Conservation (phyloP, 179 eudicot genomes). For the Camellia oleifera region DNA sequence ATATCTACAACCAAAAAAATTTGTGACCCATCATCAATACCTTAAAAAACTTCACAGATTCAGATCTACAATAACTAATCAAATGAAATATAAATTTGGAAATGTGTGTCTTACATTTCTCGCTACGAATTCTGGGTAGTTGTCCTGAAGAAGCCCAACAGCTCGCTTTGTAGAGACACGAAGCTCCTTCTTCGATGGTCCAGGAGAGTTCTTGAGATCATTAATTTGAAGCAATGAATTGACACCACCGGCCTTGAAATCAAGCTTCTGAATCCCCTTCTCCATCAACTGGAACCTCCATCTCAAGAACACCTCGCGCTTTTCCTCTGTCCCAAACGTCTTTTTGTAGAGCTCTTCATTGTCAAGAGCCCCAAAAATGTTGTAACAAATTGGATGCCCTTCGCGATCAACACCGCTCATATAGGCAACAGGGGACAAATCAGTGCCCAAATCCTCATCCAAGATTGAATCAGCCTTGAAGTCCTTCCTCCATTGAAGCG, state of each 20-base stretch:
- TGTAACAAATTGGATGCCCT: constrained; percentile 69
- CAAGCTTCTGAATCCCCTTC: constrained; percentile 49
- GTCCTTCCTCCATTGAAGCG: constrained; percentile 60
- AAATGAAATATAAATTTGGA: neutral
- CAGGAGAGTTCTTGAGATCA: constrained; percentile 65
- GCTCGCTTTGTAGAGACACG: constrained; percentile 48
- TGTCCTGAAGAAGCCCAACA: constrained; percentile 59
- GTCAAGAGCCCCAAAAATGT: constrained; percentile 55
- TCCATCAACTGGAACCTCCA: constrained; percentile 73
- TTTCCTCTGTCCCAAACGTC: constrained; percentile 49
- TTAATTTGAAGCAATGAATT: constrained; percentile 55
- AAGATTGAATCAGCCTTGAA: constrained; percentile 41
- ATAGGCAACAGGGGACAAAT: constrained; percentile 35
- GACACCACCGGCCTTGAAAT: constrained; percentile 53
- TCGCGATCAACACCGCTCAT: constrained; percentile 54
- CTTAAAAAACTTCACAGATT: neutral
- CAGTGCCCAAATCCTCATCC: constrained; percentile 50
- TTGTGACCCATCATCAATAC: neutral
- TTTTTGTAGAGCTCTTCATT: constrained; percentile 47
- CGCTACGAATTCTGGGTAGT: constrained; percentile 74
- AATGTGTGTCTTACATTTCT: constrained; percentile 48
- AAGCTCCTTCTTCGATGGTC: constrained; percentile 57
- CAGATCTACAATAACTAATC: neutral
- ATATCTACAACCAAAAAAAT: constrained; percentile 43
- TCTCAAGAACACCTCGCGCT: constrained; percentile 50